A percentile compares a stretch with the other conserved stretches of the same genome.
phyloP scores from a whole-genome alignment of 2,329 filamentous ascomycete species.

The Fusarium palustre region DNA sequence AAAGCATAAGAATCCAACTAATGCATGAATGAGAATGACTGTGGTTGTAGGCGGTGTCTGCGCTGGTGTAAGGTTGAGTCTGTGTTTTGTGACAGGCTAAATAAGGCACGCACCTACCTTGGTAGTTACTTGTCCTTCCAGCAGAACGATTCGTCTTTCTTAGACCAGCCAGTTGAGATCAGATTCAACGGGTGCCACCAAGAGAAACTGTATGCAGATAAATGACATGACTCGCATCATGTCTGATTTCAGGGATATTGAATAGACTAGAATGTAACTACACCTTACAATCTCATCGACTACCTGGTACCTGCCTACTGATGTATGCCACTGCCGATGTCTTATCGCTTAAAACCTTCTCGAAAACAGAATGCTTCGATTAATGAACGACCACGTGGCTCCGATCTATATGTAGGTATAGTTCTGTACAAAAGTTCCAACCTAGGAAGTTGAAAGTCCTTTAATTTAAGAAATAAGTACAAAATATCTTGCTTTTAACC shows the following conservation, averaged over 20 bases:
- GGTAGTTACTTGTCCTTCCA: background rate
- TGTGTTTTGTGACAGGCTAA: background rate
- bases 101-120: background rate
- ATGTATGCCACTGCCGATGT: background rate
- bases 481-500: background rate
- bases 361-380: slow-evolving; percentile 5
- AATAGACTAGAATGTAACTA: background rate
- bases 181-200: background rate
- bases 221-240: background rate
- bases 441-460: background rate
- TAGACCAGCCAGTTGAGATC: background rate
- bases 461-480: background rate
- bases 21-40: slow-evolving; percentile 5
- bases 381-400: slow-evolving; percentile 2
- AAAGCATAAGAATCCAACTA: background rate
- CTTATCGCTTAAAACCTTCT: slow-evolving; percentile 4
- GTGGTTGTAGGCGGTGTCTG: background rate
- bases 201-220: too few relatives aligned
- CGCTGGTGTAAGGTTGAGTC: background rate
- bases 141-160: background rate
- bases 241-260: background rate
- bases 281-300: too few relatives aligned
- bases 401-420: background rate
- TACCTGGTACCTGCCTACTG: background rate
- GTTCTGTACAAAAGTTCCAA: background rate